Base-by-base conservation (phyloP, 129 eudicot species). In the Escallonia herrerae region DNA sequence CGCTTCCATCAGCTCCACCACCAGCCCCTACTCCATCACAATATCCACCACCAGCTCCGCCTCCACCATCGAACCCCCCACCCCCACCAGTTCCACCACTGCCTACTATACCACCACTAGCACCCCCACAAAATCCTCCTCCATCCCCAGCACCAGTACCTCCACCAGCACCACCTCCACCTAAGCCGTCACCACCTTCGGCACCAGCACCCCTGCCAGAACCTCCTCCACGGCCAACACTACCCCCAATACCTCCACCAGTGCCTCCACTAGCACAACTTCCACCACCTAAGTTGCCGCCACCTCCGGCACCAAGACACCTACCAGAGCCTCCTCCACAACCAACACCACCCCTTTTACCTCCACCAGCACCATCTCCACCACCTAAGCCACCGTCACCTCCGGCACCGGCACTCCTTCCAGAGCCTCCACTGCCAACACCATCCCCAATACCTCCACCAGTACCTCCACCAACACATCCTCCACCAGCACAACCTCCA, bases 331-430 rank as follows among this genome's bases (percentile, higher is more conserved):
- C 67, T 15, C 70, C 70, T 6, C 39, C 66, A 44, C 12, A 10
- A 57, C 72, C 79, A 43, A 71, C 83, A 53, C 71, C 77, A 66
- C 69, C 66, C 47, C 72, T 76, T 46, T 55, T 22, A 1, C 81
- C 85, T 5, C 80, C 70, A 2, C 49, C 13, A 12, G 74, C 74
- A n/a, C 79, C 70, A 1, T 60, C 67, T 48, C 68, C 68, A 33
- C 22, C 15, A 22, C 33, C 33, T 22, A 22, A 22, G 33, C 33
- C 33, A 1, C 33, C 33, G 33, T 1, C 33, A 22, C 33, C 33
- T 22, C 33, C 1, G 33, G 33, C 33, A 5, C 43, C 47, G 5
- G 61, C 74, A 40, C 74, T 67, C 5, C 47, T 45, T 3, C 58
- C 58, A 65, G 40, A 33, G 4, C 64, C 64, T 59, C 64, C 64